Evolutionary conservation across 2,329 filamentous ascomycete species (phyloP).

Genomic region (Penicillium sp.): DNA sequence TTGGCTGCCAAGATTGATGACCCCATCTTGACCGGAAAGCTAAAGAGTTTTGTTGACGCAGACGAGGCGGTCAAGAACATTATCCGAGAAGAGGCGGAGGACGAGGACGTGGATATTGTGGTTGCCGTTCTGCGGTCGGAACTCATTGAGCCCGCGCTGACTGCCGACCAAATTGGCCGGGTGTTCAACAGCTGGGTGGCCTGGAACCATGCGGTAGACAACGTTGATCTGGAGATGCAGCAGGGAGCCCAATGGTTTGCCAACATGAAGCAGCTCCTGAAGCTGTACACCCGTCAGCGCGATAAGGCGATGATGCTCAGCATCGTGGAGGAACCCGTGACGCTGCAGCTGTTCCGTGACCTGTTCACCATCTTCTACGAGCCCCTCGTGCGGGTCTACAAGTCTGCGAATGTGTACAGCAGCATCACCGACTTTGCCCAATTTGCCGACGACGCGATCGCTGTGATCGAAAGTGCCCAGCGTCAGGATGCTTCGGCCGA

Average conservation of each 20-base stretch:
- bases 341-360: constrained; percentile 89
- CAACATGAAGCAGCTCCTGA: constrained; percentile 88
- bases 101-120: constrained; percentile 74
- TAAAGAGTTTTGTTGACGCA: constrained; percentile 71
- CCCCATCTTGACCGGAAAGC: constrained; percentile 68
- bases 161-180: constrained; percentile 67
- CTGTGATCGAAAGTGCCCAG: constrained; percentile 64
- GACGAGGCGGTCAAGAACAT: constrained; percentile 67
- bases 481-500: constrained; percentile 82
- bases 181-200: constrained; percentile 94
- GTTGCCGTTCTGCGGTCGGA: constrained; percentile 80
- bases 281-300: constrained; percentile 80
- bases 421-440: constrained; percentile 93
- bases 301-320: constrained; percentile 97
- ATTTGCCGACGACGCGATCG: constrained; percentile 89
- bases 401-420: constrained; percentile 96
- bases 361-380: constrained; percentile 99
- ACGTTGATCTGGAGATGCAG: constrained; percentile 76
- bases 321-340: constrained; percentile 95
- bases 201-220: constrained; percentile 91
- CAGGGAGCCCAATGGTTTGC: constrained; percentile 89
- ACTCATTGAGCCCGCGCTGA: constrained; percentile 64
- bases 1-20: constrained; percentile 76
- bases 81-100: constrained; percentile 66
- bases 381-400: constrained; percentile 92